Base-by-base conservation (phyloP, 352 stramenopile genomes). In the Globisporangium mamillatum region DNA sequence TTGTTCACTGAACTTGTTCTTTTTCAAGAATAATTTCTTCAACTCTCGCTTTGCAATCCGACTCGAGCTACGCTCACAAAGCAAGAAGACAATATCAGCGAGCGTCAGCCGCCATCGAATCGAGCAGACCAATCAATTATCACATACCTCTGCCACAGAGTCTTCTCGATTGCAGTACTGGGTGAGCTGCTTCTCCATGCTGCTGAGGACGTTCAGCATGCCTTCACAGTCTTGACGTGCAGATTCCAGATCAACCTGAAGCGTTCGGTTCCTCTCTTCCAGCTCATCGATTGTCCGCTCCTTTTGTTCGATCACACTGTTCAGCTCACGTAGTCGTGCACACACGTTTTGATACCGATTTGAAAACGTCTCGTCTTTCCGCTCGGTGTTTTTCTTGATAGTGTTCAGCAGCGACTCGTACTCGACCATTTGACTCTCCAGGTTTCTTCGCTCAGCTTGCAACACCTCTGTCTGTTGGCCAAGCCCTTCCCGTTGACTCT, bases 101-200 rank as follows among this genome's bases (percentile, higher is more conserved):
- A 24, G 8, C 29, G 41, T 68, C 14, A 64, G 27, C 25, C 32
- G 24, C 29, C 48, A 58, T 50, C 22, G 12, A 55, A 10, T 14
- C 24, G 29, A 12, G 1, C 22, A 41, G 6, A 38, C 24, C 25
- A 32, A 25, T 22, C 48, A 52, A 34, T 44, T 7, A 4, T 9
- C 29, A 34, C 63, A 29, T 64, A 92, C 86, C 76, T 92, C 83
- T 16, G 84, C 67, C 0, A 95, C 85, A 16, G 84, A 82, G 24
- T 93, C 85, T 68, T 95, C 87, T 18, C 87, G 72, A 8, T 81
- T 67, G 34, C 78, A 89, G 57, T 93, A 95, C 59, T 93, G 83
- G 25, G 76, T 90, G 24, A 95, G 64, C 63, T 93, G 87, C 41
- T 92, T 93, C 63, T 95, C 87, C 87, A 95, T 95, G 22, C 75